Evolutionary conservation across 768 basidiomycete genomes (phyloP).

Genomic region (Termitomyces sp.): DNA sequence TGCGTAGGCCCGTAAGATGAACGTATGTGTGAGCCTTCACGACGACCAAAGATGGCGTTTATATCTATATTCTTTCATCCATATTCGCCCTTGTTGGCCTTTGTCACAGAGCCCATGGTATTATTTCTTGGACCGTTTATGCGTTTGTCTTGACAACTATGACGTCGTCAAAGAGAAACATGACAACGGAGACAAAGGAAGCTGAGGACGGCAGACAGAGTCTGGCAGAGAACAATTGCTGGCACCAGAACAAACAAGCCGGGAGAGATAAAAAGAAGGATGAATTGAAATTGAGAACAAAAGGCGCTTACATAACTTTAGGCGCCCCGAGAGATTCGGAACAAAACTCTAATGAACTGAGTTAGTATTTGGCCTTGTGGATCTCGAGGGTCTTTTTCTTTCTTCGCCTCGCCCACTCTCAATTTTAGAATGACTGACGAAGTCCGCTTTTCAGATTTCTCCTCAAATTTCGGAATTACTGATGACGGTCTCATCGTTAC

Average conservation of each 20-base stretch:
- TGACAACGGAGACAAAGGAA: background rate
- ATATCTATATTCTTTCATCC: background rate
- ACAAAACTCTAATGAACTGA: background rate
- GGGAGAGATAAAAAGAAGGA: no score
- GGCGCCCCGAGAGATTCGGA: background rate
- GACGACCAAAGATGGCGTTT: background rate
- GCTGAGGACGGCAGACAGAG: background rate
- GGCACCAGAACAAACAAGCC: background rate
- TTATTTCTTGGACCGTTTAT: background rate
- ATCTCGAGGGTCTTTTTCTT: background rate
- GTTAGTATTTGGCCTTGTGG: background rate
- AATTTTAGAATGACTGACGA: background rate
- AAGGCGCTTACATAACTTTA: no score
- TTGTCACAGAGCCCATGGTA: background rate
- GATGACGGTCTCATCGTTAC: constrained; percentile 28
- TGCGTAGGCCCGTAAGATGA: background rate
- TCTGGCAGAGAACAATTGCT: background rate
- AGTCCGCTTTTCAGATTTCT: background rate
- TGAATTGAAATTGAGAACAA: background rate
- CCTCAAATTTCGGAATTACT: background rate
- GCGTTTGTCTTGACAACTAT: background rate
- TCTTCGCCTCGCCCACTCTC: no score
- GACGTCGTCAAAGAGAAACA: background rate
- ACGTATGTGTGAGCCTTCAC: background rate
- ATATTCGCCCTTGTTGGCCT: background rate